Evolutionary conservation across 352 stramenopile genomes (phyloP), one percentile per base, ranked within the genome.

Genomic region (Phytophthora brassicae): DNA sequence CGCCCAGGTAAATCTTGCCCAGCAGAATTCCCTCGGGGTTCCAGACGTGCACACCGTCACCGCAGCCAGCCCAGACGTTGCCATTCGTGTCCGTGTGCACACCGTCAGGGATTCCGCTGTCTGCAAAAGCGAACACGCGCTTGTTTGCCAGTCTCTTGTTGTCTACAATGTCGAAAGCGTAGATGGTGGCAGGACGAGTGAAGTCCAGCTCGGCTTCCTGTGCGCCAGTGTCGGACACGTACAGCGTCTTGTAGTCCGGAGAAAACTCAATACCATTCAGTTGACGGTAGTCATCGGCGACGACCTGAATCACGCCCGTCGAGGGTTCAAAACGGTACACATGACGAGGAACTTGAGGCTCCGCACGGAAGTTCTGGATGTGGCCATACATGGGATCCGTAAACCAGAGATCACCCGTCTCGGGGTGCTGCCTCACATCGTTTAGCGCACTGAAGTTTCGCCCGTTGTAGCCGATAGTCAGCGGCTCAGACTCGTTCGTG

Each of bases 271-370:
- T 39, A 4, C 60, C 60, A 23, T 68, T 68, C 6, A 50, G 31
- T 28, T 68, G 35, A 3, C 46, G 26, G 16, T 58, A 68, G 13
- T 48, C 60, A 11, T 68, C 60, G 2, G 22, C 60, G 8, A 68
- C 45, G 13, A 57, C 52, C 33, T 68, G 60, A 7, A 68, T 39
- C 20, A 68, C 52, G 14, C 60, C 60, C 29, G 60, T 68, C n/a
- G 60, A 68, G 2, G 60, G 60, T n/a, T 67, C 59, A 35, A 67
- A 67, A 29, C 59, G 59, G 36, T 67, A 67, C 11, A 67, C 39
- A 11, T 67, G 59, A 28, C 59, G 33, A 12, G 51, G 59, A 35
- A 56, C 16, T 8, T 63, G 16, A 2, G 60, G 44, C 45, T 62
- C 38, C 4, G 51, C n/a, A n/a, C 51, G 52, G 45, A 67, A 67